Base-by-base conservation (phyloP, 495 filamentous ascomycete species). In the Thermochaetoides thermophila region DNA sequence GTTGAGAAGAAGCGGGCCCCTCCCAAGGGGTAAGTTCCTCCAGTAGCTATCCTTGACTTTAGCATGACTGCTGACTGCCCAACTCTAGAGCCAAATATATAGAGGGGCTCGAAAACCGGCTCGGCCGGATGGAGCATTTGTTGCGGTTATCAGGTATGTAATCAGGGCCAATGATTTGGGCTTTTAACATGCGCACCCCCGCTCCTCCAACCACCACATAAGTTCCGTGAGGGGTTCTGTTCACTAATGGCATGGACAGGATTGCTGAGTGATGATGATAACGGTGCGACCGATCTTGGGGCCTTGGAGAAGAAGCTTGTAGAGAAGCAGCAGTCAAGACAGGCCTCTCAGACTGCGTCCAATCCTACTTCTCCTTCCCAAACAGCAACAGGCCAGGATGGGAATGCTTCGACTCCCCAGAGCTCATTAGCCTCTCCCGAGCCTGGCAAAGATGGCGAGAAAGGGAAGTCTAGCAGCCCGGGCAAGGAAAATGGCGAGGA, bases 1-100 rank as follows among this genome's bases (percentile, higher is more conserved):
- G 85, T 95, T 15, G 89, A 97, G 63, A 97, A 97, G 74, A 96
- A 96, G 68, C 72, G 89, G 37, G 87, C 81, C 64, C 89, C 89
- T 12, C 89, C 89, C 6, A 97, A 96, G 69, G 87, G 89, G 82
- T 93, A 70, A 35, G 40, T 40, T 18, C 22, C 13, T 12, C 12
- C 18, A 36, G n/a, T n/a, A n/a, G n/a, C n/a, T n/a, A n/a, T n/a
- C n/a, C n/a, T n/a, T n/a, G n/a, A n/a, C n/a, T n/a, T n/a, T n/a
- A n/a, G n/a, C n/a, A n/a, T n/a, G n/a, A n/a, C n/a, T n/a, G n/a
- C n/a, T n/a, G n/a, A n/a, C n/a, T n/a, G n/a, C n/a, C n/a, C n/a
- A n/a, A n/a, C n/a, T n/a, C 17, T 29, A 35, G 81, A 37, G 89
- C 89, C 32, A 97, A 97, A 56, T 97, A 97, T 56, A 96, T 96